A percentile compares a stretch with the other conserved stretches of the same genome.
Evolutionary conservation across 2,329 filamentous ascomycete species (phyloP).

Genomic region (Colletotrichum cuscutae): DNA sequence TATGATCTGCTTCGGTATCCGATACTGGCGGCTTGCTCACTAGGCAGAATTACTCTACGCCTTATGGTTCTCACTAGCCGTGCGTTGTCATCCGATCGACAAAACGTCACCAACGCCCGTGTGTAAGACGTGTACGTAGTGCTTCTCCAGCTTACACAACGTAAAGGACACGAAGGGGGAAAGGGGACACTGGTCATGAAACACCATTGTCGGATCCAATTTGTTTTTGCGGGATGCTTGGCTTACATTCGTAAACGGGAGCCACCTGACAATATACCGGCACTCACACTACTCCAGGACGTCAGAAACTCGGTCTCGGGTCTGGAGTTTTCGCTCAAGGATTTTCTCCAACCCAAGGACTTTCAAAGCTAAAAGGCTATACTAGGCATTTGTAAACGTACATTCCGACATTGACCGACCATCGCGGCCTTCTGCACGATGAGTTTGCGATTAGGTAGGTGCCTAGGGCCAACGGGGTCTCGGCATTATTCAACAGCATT

Average conservation of each 20-base stretch:
- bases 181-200: constrained; percentile 4
- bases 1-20: neutral
- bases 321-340: neutral
- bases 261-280: neutral
- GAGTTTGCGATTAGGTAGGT: neutral
- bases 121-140: neutral
- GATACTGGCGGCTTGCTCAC: neutral
- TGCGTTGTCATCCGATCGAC: constrained; percentile 14
- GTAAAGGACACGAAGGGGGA: neutral
- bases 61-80: neutral
- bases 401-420: neutral
- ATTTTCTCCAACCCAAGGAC: neutral
- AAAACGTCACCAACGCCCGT: constrained; percentile 6
- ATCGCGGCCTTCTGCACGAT: neutral
- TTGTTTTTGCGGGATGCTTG: neutral
- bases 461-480: neutral
- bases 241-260: neutral
- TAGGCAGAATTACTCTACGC: neutral
- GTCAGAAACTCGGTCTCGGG: neutral
- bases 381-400: neutral
- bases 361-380: no score
- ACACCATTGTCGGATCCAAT: neutral
- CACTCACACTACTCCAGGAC: neutral
- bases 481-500: neutral
- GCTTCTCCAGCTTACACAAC: neutral